phyloP scores from a whole-genome alignment of 2,329 filamentous ascomycete species.

The Pseudogymnoascus sp. region DNA sequence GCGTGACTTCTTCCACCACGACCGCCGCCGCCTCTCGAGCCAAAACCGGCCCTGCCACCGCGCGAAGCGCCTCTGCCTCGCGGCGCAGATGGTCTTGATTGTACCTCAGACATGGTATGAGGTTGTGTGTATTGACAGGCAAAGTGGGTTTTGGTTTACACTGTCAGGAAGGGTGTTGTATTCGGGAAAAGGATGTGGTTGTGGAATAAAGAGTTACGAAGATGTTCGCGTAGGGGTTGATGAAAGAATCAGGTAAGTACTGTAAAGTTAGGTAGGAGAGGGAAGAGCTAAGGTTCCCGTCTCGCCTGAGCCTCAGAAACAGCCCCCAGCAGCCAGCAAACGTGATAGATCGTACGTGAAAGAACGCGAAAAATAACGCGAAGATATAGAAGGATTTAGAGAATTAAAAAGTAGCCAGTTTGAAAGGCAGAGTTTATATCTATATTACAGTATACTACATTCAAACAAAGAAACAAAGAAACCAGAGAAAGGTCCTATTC shows the following conservation, averaged over 20 bases:
- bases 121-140: constrained; percentile 17
- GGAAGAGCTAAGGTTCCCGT: constrained; percentile 1
- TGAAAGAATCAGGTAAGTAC: constrained; percentile 8
- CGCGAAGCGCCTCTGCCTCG: constrained; percentile 87
- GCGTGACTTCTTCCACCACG: constrained; percentile 58
- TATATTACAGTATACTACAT: neutral
- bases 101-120: constrained; percentile 83
- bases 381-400: neutral
- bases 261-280: neutral
- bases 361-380: neutral
- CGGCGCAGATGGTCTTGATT: constrained; percentile 71
- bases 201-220: constrained; percentile 5
- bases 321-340: neutral
- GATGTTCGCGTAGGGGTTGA: constrained; percentile 8
- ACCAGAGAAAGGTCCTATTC: neutral
- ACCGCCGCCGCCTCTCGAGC: constrained; percentile 49
- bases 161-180: constrained; percentile 1
- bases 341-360: neutral
- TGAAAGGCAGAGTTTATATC: neutral
- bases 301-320: constrained; percentile 3
- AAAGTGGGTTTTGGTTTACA: neutral
- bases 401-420: neutral
- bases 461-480: neutral
- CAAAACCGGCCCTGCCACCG: constrained; percentile 72
- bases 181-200: constrained; percentile 7